Evolutionary conservation across 352 stramenopile genomes (phyloP), one percentile per base, ranked within the genome.

Genomic region (Phytopythium delawarense): DNA sequence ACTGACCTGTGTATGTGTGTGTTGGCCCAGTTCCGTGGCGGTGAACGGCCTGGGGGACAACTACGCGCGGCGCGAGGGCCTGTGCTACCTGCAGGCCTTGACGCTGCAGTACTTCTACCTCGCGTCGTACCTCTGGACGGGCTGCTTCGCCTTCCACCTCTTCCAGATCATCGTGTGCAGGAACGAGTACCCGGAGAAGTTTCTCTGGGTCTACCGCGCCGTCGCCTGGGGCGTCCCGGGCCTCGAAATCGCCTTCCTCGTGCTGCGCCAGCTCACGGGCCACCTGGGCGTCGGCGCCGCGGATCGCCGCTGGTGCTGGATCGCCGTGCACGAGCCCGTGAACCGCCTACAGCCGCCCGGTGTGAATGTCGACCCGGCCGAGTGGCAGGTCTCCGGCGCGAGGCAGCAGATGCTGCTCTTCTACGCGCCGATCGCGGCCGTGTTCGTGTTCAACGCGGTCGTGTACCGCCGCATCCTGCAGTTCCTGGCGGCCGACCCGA

Each of bases 141-240:
- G 71, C 2, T 94, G 86, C 72, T 94, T 94, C 54, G 86, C 86
- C 35, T 92, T 92, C 57, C 81, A 94, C 65, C 72, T 94, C 61
- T 94, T 91, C 71, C 83, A 92, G 66, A 90, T 94, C 76, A 88
- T 94, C 53, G 81, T 91, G 45, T 82, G 88, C 57, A 86, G 78
- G 51, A 91, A 92, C 53, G 83, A 92, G 48, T 89, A 91, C 62
- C 81, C 83, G 2, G 79, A 92, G 62, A 64, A 75, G 53, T 79
- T 84, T 39, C 62, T 91, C n/a, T 75, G 67, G 68, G 23, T 76
- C 5, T 92, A 91, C 69, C 81, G 79, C 28, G 52, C 71, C 32
- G 72, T 89, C 42, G 76, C 77, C n/a, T 92, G 83, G 83, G 83
- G 81, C 0, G 18, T 92, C 6, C 83, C 83, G 6, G 79, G 81